These are phyloP conservation scores for Phyllosticta ampelicida DNA, from an alignment of 2,329 filamentous ascomycete species.

Conservation along the genomic window DNA sequence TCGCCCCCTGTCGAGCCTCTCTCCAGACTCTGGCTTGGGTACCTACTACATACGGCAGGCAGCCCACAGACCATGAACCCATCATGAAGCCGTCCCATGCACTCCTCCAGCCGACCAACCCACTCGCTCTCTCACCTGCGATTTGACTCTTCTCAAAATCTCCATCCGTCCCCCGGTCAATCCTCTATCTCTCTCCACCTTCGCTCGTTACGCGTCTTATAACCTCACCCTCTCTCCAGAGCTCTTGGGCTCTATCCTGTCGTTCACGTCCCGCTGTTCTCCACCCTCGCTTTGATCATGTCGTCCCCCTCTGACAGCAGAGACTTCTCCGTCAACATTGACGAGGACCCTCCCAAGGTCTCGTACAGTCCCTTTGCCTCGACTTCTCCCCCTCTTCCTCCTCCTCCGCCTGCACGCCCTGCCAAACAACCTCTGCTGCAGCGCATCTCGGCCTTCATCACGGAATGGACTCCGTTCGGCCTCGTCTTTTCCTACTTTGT, in stretches of 20 bases:
- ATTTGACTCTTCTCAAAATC: no score
- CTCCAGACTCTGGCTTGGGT: no score
- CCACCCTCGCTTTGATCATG: constrained; percentile 14
- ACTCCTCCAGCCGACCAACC: background rate
- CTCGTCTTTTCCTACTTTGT: constrained; percentile 33
- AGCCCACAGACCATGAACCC: background rate
- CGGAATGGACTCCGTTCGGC: constrained; percentile 33
- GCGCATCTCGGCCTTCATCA: constrained; percentile 20
- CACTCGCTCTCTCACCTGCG: background rate
- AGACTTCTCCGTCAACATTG: constrained; percentile 20
- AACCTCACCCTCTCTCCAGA: background rate
- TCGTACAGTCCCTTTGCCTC: constrained; percentile 6
- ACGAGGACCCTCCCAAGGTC: constrained; percentile 13
- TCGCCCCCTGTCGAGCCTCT: background rate
- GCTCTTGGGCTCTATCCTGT: constrained; percentile 1
- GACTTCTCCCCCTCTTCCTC: constrained; percentile 3
- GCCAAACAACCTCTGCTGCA: constrained; percentile 4
- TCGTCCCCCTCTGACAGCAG: constrained; percentile 13
- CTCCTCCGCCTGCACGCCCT: constrained; percentile 9
- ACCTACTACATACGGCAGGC: constrained; percentile 1
- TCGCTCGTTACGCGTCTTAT: background rate
- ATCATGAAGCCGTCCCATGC: background rate
- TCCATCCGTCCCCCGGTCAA: background rate
- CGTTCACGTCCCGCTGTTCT: constrained; percentile 6
- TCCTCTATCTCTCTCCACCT: constrained; percentile 10